Conservation (phyloP, 495 filamentous ascomycete genomes). For the Penicillium tannophilum region DNA sequence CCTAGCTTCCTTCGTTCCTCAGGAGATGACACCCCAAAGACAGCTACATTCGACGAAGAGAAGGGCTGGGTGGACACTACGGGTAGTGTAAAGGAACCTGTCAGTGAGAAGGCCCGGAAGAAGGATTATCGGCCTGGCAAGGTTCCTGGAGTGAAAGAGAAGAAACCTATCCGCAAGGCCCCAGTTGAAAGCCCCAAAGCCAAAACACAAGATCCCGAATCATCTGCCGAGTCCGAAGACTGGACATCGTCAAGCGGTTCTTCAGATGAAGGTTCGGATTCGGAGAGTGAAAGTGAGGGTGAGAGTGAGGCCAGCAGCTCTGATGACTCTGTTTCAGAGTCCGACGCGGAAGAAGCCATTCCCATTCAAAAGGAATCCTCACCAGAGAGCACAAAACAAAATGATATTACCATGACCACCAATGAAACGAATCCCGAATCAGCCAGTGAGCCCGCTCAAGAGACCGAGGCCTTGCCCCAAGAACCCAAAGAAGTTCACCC, state of each 20-base stretch:
- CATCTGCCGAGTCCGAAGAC: constrained; percentile 39
- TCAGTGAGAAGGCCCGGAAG: constrained; percentile 37
- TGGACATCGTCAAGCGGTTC: constrained; percentile 51
- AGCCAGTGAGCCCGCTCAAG: constrained; percentile 9
- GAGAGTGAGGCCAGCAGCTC: constrained; percentile 27
- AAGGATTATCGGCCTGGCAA: constrained; percentile 39
- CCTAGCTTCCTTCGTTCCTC: constrained; percentile 69
- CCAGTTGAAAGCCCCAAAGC: constrained; percentile 4
- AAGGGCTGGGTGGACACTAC: constrained; percentile 86
- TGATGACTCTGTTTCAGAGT: constrained; percentile 21
- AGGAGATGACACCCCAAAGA: constrained; percentile 32
- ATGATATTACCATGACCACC: constrained; percentile 5
- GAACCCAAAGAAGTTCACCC: constrained; percentile 72
- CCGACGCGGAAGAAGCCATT: constrained; percentile 18
- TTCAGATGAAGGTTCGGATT: constrained; percentile 29
- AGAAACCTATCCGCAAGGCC: constrained; percentile 21
- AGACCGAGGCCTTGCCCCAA: constrained; percentile 27
- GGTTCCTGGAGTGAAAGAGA: constrained; percentile 40
- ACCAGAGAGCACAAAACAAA: constrained; percentile 7
- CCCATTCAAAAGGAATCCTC: constrained; percentile 16
- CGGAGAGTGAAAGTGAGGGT: constrained; percentile 21
- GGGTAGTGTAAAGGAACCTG: constrained; percentile 71
- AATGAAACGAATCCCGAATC: constrained; percentile 16
- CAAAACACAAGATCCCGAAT: constrained; percentile 19
- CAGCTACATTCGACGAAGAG: constrained; percentile 57